Conservation (phyloP, 805 yeast species). For the Starmerella khaoyaiensis region DNA sequence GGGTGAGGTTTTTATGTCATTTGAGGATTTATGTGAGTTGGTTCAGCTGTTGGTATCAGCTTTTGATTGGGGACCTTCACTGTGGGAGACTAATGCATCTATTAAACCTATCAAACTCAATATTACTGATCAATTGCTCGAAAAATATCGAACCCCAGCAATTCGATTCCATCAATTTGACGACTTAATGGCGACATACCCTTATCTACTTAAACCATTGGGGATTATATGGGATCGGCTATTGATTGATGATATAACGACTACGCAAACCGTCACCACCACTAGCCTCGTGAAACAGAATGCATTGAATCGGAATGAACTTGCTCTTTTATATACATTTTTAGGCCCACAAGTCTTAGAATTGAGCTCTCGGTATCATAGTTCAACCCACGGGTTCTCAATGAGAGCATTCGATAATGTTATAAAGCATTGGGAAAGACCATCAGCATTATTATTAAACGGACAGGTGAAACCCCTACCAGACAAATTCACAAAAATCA, state of each 20-base stretch:
- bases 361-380: slow-evolving; percentile 52
- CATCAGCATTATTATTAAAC: slow-evolving; percentile 55
- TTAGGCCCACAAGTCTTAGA: slow-evolving; percentile 24
- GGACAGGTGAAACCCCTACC: slow-evolving; percentile 45
- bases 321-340: slow-evolving; percentile 34
- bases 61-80: slow-evolving; percentile 15
- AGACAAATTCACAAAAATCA: slow-evolving; percentile 2
- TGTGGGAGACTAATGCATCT: background rate
- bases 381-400: slow-evolving; percentile 71
- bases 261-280: slow-evolving; percentile 7
- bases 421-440: slow-evolving; percentile 82
- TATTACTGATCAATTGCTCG: slow-evolving; percentile 8
- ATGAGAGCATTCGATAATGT: slow-evolving; percentile 75
- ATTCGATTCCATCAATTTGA: slow-evolving; percentile 10
- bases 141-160: slow-evolving; percentile 16
- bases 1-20: slow-evolving; percentile 15
- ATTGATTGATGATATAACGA: slow-evolving; percentile 26
- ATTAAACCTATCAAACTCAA: background rate
- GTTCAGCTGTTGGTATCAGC: slow-evolving; percentile 16
- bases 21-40: slow-evolving; percentile 14
- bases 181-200: slow-evolving; percentile 10
- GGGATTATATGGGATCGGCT: slow-evolving; percentile 34
- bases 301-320: slow-evolving; percentile 31
- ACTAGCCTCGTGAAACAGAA: slow-evolving; percentile 18
- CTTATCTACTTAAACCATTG: slow-evolving; percentile 31